Evolutionary conservation across 768 basidiomycete genomes (phyloP), one percentile per base, ranked within the genome.

Genomic region (Porpolomopsis calyptriformis): DNA sequence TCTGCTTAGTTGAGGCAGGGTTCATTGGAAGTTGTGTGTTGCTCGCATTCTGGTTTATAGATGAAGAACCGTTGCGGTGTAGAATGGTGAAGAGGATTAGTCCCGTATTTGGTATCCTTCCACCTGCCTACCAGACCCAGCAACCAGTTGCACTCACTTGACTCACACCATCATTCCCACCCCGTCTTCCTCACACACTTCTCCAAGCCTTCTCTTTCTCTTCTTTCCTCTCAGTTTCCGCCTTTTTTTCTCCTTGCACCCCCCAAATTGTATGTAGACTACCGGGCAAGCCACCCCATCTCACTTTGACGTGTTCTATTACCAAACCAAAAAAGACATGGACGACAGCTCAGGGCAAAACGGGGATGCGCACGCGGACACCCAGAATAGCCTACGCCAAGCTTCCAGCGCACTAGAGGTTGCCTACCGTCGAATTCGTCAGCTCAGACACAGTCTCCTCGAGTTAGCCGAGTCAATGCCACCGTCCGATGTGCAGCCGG

Each of bases 381-480:
- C 65, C 40, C 66, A 66, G 46, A 57, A 57, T 38, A 68, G 53
- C 55, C 60, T 77, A 24, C 71, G 71, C 26, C 66, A 70, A 46
- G 74, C 76, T n/a, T 70, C 76, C 33, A 61, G 64, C n/a, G 72
- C 72, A 5, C 62, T 79, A 31, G 73, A 77, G 45, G 67, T 70
- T 27, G 77, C 75, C 18, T 77, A 74, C 57, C 68, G 64, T 50
- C 70, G 74, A 38, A 73, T 80, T 55, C 68, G 70, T 40, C 71
- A 73, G 58, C 69, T 78, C 41, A 70, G 77, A 48, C 69, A 68
- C 24, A 75, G 66, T 50, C 65, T 80, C 27, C 60, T 70, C 42
- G 65, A 66, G 48, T 59, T 77, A 14, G 59, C 68, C 5, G 66
- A 67, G n/a, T 57, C 59, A n/a, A 39, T 62, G 16, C 56, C 64